Base-by-base conservation (phyloP, 768 basidiomycete species). In the Hygrophorus russula region DNA sequence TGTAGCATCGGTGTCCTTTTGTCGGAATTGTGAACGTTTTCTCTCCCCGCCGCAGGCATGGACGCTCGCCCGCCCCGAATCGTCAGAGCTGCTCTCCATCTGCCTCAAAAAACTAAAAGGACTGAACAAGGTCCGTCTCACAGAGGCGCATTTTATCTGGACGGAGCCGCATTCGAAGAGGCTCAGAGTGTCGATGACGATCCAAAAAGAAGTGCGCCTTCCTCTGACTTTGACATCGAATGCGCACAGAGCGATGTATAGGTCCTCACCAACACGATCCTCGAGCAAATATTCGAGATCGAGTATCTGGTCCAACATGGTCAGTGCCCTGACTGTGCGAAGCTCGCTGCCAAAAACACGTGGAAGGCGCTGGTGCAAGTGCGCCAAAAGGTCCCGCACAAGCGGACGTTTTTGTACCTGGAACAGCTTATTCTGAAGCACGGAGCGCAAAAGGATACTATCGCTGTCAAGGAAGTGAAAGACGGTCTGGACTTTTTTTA, bases 91-190 rank as follows among this genome's bases (percentile, higher is more conserved):
- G 18, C 73, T 99, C 27, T 87, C 94, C 2, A 81, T 98, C 45
- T 98, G 96, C 61, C 65, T 99, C 46, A 89, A 87, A 59, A 94
- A 93, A 61, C 78, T 98, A 54, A 94, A 93, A 58, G 92, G 92
- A 2, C 69, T 98, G 17, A 82, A 79, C 54, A 93, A 90, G 69
- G 91, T 98, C 19, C 85, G 94, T 39, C 65, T 99, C 34, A 93
- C 96, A n/a, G 94, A 98, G 49, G 96, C 96, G 2, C 88, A 91
- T 50, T 98, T 98, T 61, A 90, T 98, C 55, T 99, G 96, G 96
- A 99, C 96, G 15, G 96, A 99, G 57, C 96, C 96, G 2, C 94
- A 99, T 64, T 92, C 88, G 31, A 92, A 93, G 57, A 76, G 96
- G 30, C 60, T 98, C 49, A 76, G 90, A 37, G 80, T 99, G 44